Evolutionary conservation across 2,329 filamentous ascomycete genomes (phyloP), one percentile per base, ranked within the genome.

Genomic region (Sporothrix humicola): DNA sequence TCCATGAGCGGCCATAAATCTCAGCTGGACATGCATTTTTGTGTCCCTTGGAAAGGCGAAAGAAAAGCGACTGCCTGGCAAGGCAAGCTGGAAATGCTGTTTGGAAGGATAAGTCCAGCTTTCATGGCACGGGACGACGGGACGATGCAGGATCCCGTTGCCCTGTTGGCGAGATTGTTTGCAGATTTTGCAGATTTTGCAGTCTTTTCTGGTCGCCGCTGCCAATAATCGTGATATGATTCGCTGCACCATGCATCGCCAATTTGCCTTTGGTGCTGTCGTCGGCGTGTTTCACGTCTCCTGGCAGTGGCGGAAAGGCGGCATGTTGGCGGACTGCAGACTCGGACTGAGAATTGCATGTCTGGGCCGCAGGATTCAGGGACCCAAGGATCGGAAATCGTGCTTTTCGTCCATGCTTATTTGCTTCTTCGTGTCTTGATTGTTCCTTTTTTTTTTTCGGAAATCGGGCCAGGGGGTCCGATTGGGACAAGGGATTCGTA

Each of bases 341-440:
- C 5, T 8, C 13, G 20, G 52, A 26, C 10, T 12, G n/a, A 23
- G 52, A 12, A 5, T 37, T 37, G 31, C 31, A 37, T 37, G 31
- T 37, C 31, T 37, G 31, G 31, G 31, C 31, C 4, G 31, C 31
- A 37, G 31, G 15, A 13, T 26, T 5, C 52, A 56, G 52, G 52
- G 20, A 23, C 23, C 37, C 59, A 65, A 46, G n/a, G 59, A 65
- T 65, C 9, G 37, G 56, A 26, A 26, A 59, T 59, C 56, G 56
- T 37, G 46, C 10, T 12, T 46, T 37, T 37, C 31, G 31, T 7
- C 31, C 31, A 37, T 37, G 31, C 26, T n/a, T 13, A 44, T 63
- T 63, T 63, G 37, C 59, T 17, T 23, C 37, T 37, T 37, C 31
- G 7, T 37, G 31, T 56, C n/a, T n/a, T n/a, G n/a, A n/a, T n/a